Conservation (phyloP, 2,329 filamentous ascomycete species). For the Byssochlamys sp. region DNA sequence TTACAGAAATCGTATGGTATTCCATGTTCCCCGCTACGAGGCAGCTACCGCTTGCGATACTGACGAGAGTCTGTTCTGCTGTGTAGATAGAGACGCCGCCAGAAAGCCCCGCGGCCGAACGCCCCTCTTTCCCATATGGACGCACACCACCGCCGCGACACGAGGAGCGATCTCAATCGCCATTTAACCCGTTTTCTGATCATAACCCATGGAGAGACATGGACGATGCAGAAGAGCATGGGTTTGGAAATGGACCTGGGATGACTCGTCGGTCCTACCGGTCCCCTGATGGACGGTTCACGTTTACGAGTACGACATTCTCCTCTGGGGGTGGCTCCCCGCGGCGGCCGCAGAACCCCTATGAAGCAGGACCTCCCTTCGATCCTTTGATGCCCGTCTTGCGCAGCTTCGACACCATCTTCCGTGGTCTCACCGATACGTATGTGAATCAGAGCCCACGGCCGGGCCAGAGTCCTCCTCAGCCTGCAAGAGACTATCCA, state of each 20-base stretch:
- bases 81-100: conserved; percentile 25
- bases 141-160: conserved; percentile 19
- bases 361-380: conserved; percentile 6
- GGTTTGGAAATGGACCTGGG: conserved; percentile 12
- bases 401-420: conserved; percentile 36
- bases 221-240: conserved; percentile 37
- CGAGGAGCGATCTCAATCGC: conserved; percentile 10
- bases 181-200: conserved; percentile 27
- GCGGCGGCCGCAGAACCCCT: conserved; percentile 7
- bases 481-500: neutral
- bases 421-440: conserved; percentile 37
- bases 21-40: conserved; percentile 2
- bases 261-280: conserved; percentile 31
- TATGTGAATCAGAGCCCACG: conserved; percentile 9
- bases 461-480: neutral
- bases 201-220: conserved; percentile 41
- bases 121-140: conserved; percentile 12
- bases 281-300: conserved; percentile 39
- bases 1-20: conserved; percentile 70
- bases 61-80: conserved; percentile 2
- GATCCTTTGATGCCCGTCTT: conserved; percentile 22
- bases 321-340: conserved; percentile 12
- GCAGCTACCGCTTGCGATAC: neutral
- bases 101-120: conserved; percentile 12
- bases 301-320: conserved; percentile 26